phyloP scores from a whole-genome alignment of 2,329 filamentous ascomycete genomes.

The Cladobotryum protrusum region DNA sequence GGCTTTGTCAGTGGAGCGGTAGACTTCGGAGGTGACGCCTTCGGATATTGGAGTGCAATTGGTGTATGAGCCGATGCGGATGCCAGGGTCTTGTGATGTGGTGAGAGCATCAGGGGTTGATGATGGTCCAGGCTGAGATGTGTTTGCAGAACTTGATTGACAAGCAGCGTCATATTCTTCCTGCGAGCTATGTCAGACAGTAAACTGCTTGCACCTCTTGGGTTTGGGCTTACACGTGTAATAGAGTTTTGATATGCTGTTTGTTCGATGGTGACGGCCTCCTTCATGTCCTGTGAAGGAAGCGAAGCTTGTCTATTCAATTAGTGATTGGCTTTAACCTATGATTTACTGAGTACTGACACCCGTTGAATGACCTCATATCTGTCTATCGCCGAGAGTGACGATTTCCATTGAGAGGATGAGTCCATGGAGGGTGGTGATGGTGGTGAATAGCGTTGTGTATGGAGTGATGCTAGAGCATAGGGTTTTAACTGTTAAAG shows the following conservation, averaged over 20 bases:
- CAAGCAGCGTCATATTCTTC: conserved; percentile 51
- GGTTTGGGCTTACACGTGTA: conserved; percentile 46
- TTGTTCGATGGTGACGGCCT: conserved; percentile 61
- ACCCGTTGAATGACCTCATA: conserved; percentile 55
- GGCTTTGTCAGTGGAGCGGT: conserved; percentile 59
- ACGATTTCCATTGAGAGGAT: conserved; percentile 40
- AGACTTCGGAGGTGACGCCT: conserved; percentile 80
- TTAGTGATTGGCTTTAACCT: too few relatives aligned
- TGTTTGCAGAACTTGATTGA: conserved; percentile 14
- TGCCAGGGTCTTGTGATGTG: conserved; percentile 20
- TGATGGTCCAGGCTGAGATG: conserved; percentile 1
- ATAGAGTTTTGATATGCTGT: conserved; percentile 52
- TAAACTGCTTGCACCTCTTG: background rate
- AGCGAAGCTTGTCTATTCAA: conserved; percentile 25
- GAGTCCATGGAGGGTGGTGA: conserved; percentile 8
- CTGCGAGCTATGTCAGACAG: conserved; percentile 35
- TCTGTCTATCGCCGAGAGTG: conserved; percentile 52
- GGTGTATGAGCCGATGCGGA: conserved; percentile 47
- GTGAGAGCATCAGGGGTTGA: background rate
- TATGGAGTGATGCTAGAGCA: background rate
- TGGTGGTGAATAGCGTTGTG: background rate
- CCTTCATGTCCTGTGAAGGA: conserved; percentile 22
- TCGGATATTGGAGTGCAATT: conserved; percentile 50
- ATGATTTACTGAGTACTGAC: conserved; percentile 16
- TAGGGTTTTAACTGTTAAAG: too few relatives aligned